Conservation (phyloP, 1,284 basidiomycete species). For the Stygiomarasmius scandens region DNA sequence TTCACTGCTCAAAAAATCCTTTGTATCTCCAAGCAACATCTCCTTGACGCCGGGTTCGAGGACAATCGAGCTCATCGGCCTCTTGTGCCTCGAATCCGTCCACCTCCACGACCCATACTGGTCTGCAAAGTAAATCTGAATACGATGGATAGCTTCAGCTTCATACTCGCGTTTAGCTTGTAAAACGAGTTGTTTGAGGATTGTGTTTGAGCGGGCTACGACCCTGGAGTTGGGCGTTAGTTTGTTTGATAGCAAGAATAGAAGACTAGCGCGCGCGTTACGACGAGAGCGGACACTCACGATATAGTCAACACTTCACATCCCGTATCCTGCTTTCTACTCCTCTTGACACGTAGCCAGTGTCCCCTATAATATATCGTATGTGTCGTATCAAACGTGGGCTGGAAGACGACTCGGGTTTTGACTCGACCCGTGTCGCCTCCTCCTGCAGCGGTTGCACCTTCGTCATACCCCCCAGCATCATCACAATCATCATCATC, state of each 20-base stretch:
- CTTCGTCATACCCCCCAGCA: slow-evolving; percentile 19
- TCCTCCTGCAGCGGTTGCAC: background rate
- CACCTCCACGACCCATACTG: slow-evolving; percentile 84
- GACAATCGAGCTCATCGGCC: slow-evolving; percentile 79
- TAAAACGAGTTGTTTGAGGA: slow-evolving; percentile 83
- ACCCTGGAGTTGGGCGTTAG: slow-evolving; percentile 54
- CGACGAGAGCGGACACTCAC: no score
- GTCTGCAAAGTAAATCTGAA: slow-evolving; percentile 85
- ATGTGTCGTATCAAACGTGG: slow-evolving; percentile 80
- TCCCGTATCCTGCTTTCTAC: slow-evolving; percentile 64
- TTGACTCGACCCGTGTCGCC: slow-evolving; percentile 60
- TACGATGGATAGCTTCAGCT: slow-evolving; percentile 78
- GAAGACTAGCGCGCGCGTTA: no score
- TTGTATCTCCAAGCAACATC: slow-evolving; percentile 78
- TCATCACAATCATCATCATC: slow-evolving; percentile 52
- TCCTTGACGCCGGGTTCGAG: slow-evolving; percentile 83
- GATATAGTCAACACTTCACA: slow-evolving; percentile 76
- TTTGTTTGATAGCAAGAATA: no score
- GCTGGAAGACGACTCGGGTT: slow-evolving; percentile 82
- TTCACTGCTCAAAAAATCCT: slow-evolving; percentile 79
- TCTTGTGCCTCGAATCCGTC: slow-evolving; percentile 81
- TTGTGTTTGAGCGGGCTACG: slow-evolving; percentile 75
- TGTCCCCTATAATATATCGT: slow-evolving; percentile 82
- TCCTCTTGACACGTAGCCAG: slow-evolving; percentile 74
- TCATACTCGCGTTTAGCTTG: slow-evolving; percentile 86